Evolutionary conservation across 1,284 basidiomycete genomes (phyloP).

Genomic region (Vanrija pseudolonga): DNA sequence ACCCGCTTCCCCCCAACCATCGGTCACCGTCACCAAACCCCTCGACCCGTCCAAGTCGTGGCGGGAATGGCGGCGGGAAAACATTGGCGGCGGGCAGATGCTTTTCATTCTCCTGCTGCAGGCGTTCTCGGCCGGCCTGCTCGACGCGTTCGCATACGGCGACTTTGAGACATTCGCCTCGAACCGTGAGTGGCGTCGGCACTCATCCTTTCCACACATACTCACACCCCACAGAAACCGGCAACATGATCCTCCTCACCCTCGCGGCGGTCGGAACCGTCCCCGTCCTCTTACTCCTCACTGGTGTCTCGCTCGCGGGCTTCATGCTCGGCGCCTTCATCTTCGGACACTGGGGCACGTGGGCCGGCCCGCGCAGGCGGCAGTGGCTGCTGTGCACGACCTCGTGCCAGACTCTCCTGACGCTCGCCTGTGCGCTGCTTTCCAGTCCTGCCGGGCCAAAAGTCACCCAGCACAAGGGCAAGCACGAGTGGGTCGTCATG

Average conservation of each 20-base stretch:
- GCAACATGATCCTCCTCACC: constrained; percentile 44
- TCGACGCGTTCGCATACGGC: constrained; percentile 43
- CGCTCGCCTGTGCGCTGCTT: constrained; percentile 26
- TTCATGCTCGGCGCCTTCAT: constrained; percentile 31
- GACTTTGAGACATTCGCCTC: constrained; percentile 43
- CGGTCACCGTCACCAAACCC: background rate
- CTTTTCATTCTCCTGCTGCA: constrained; percentile 29
- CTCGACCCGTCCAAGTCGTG: background rate
- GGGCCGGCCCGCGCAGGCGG: constrained; percentile 23
- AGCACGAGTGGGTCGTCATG: constrained; percentile 35
- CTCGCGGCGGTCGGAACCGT: constrained; percentile 28
- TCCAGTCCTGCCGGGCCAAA: constrained; percentile 22
- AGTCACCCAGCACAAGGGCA: constrained; percentile 14
- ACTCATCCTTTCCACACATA: background rate
- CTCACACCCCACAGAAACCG: constrained; percentile 23
- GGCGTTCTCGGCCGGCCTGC: constrained; percentile 31
- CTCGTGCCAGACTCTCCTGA: constrained; percentile 20
- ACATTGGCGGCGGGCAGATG: background rate
- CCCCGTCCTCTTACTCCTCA: constrained; percentile 24
- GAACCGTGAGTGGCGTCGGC: constrained; percentile 25
- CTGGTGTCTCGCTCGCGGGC: constrained; percentile 32
- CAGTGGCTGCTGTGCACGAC: constrained; percentile 29
- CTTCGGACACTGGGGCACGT: constrained; percentile 31
- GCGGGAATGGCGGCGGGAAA: background rate
- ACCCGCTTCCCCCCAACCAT: background rate